Conservation (phyloP, 179 eudicot genomes). For the Silene vulgaris region DNA sequence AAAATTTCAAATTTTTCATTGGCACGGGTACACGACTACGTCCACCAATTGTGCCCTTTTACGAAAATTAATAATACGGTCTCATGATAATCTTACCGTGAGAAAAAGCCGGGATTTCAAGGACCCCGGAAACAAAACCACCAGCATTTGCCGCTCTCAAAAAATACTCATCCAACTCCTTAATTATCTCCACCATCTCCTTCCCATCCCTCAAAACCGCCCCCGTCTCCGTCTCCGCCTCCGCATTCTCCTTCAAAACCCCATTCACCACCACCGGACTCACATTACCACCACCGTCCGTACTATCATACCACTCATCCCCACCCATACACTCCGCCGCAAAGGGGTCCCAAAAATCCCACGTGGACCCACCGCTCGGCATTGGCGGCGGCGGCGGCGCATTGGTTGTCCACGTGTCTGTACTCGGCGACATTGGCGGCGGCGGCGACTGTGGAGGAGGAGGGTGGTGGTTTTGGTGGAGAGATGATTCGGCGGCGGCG, state of each 20-base stretch:
- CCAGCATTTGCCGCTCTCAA: conserved; percentile 75
- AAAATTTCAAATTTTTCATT: too few species aligned
- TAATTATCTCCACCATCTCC: conserved; percentile 83
- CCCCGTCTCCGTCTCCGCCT: conserved; percentile 52
- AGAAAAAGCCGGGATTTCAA: conserved; percentile 49
- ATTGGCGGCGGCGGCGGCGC: conserved; percentile 33
- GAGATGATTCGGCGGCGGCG: conserved; percentile 55
- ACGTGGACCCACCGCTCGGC: conserved; percentile 44
- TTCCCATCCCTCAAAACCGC: conserved; percentile 38
- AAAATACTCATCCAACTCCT: conserved; percentile 81
- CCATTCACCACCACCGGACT: conserved; percentile 38
- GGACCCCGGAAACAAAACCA: conserved; percentile 41
- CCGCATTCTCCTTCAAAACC: conserved; percentile 39
- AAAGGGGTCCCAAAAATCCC: conserved; percentile 98
- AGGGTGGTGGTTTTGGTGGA: conserved; percentile 31
- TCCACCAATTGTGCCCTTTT: too few species aligned
- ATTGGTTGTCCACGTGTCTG: conserved; percentile 47
- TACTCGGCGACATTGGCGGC: conserved; percentile 55
- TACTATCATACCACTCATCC: conserved; percentile 36
- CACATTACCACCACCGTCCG: conserved; percentile 26
- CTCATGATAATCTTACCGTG: background rate
- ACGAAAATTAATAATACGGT: too few species aligned
- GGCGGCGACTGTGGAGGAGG: conserved; percentile 42
- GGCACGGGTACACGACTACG: too few species aligned
- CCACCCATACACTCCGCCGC: conserved; percentile 14